Base-by-base conservation (phyloP, 2,329 filamentous ascomycete species). In the Sporothrix schenckii region DNA sequence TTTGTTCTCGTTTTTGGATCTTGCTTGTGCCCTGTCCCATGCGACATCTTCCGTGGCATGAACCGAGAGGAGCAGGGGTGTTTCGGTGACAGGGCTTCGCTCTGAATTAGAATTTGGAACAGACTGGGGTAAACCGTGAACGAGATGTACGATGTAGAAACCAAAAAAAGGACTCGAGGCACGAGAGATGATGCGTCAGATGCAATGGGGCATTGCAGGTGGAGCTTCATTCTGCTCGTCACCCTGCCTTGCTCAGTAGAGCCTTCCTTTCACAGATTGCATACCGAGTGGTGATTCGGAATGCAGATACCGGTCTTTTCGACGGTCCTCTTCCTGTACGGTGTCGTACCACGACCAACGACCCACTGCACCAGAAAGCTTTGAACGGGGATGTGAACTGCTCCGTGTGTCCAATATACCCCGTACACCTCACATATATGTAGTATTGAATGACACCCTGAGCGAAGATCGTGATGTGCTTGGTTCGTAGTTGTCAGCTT, bases 131-230 rank as follows among this genome's bases (percentile, higher is more conserved):
- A 16, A 5, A 44, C 4, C 19, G 19, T 39, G 44, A 19, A 65
- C 56, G 56, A 16, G 27, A 65, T 24, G 24, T 24, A 24, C 24
- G 11, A 58, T 14, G 14, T 9, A 7, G 49, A 60, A 50, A 56
- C 54, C 24, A 47, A 21, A 44, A 58, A 13, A 39, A 63, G 58
- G 19, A 63, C 58, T 24, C 41, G 39, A 63, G n/a, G 13, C 21
- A 63, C 21, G 27, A 21, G 58, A 47, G 58, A 63, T 47, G 39
- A 63, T 63, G 58, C 58, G 39, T 63, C n/a, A 47, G 21, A 63
- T 63, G 56, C 34, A n/a, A 61, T 41, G 34, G 34, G 56, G 44
- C 34, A 61, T 34, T 24, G 56, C n/a, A 61, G 39, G 56, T 24
- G 30, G 56, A 61, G 56, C 19, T 44, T n/a, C 19, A 41, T 53